phyloP scores from a whole-genome alignment of 1,139 yeast species.

The Zygoascus sp. region DNA sequence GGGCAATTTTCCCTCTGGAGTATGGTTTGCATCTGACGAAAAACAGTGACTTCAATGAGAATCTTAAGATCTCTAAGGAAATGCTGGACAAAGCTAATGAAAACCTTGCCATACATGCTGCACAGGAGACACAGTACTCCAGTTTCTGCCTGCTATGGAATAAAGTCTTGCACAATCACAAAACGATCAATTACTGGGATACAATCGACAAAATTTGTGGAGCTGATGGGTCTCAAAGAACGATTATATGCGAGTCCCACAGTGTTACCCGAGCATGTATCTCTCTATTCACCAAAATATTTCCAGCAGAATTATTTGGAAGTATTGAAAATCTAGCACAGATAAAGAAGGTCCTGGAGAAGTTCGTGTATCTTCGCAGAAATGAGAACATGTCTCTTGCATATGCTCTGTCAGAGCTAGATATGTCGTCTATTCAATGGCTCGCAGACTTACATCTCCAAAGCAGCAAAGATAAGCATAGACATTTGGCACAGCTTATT shows the following conservation, averaged over 20 bases:
- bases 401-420: slow-evolving; percentile 11
- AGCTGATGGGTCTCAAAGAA: neutral
- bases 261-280: slow-evolving; percentile 19
- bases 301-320: slow-evolving; percentile 59
- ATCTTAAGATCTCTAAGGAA: neutral
- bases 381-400: slow-evolving; percentile 32
- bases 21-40: slow-evolving; percentile 4
- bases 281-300: slow-evolving; percentile 31
- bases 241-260: slow-evolving; percentile 8
- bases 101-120: neutral
- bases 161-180: neutral
- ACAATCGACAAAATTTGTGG: slow-evolving; percentile 2
- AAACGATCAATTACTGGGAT: neutral
- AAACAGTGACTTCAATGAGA: neutral
- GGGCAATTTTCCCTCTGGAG: slow-evolving; percentile 13
- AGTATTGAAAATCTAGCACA: slow-evolving; percentile 43
- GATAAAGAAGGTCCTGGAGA: slow-evolving; percentile 40
- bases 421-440: slow-evolving; percentile 5
- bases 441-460: neutral
- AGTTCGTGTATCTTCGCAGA: slow-evolving; percentile 38
- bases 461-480: neutral
- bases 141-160: neutral
- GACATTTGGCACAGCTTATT: slow-evolving; percentile 42
- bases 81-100: too few species aligned
- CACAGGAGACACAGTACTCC: neutral